These are phyloP conservation scores for Arabidopsis arenosa DNA, from an alignment of 345 rosid genomes.

Conservation along the genomic window DNA sequence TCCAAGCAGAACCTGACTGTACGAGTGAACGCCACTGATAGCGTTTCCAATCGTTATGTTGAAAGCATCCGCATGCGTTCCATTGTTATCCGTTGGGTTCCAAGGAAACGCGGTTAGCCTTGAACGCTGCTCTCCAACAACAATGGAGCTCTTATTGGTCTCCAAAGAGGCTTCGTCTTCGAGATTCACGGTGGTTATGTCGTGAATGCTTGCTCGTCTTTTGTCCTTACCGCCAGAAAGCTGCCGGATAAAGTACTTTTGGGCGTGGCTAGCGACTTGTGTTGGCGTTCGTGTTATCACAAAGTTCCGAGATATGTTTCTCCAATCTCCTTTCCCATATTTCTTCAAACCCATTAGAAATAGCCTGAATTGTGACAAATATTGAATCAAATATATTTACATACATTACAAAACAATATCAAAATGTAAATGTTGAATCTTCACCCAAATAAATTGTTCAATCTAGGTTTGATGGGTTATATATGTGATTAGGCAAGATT, in stretches of 20 bases:
- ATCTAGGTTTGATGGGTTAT: background rate
- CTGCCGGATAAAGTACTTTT: slow-evolving; percentile 93
- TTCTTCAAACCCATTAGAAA: slow-evolving; percentile 91
- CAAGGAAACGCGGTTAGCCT: slow-evolving; percentile 40
- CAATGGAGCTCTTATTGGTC: slow-evolving; percentile 51
- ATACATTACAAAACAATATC: background rate
- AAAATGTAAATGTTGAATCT: background rate
- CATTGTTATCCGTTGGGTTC: slow-evolving; percentile 36
- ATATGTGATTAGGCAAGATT: background rate
- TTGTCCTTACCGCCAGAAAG: slow-evolving; percentile 90
- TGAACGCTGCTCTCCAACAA: slow-evolving; percentile 36
- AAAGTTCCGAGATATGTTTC: slow-evolving; percentile 87
- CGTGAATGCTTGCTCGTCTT: slow-evolving; percentile 97
- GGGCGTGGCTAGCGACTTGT: slow-evolving; percentile 99
- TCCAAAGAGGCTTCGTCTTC: slow-evolving; percentile 60
- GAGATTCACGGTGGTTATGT: slow-evolving; percentile 83
- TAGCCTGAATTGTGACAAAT: slow-evolving; percentile 55
- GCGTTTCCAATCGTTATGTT: slow-evolving; percentile 44
- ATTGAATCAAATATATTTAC: slow-evolving; percentile 6
- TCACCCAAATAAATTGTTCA: background rate
- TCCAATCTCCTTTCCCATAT: slow-evolving; percentile 99
- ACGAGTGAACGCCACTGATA: slow-evolving; percentile 33
- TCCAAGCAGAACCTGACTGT: slow-evolving; percentile 33
- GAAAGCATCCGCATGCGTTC: slow-evolving; percentile 30
- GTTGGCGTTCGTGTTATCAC: slow-evolving; percentile 93